Evolutionary conservation across 495 filamentous ascomycete species (phyloP).

Genomic region (Penicillium angulare): DNA sequence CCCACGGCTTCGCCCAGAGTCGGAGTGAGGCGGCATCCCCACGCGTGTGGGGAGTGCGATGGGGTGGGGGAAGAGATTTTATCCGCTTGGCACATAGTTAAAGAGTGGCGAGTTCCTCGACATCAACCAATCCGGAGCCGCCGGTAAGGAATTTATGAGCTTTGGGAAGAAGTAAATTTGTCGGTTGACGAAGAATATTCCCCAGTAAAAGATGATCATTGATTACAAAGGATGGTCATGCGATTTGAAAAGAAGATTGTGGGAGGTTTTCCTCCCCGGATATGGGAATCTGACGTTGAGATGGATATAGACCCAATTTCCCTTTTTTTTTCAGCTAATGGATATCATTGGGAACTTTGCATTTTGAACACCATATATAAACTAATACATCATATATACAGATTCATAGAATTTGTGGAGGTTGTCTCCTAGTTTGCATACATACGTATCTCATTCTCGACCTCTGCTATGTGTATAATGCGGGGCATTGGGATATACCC

Average conservation of each 20-base stretch:
- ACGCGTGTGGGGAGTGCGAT: conserved; percentile 26
- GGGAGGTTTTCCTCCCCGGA: not conserved
- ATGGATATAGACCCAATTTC: too few species aligned
- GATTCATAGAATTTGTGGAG: too few species aligned
- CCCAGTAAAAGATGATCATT: too few species aligned
- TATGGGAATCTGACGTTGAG: not conserved
- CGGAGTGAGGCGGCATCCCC: conserved; percentile 15
- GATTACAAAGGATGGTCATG: not conserved
- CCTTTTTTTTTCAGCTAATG: too few species aligned
- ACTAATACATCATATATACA: too few species aligned
- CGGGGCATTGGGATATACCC: too few species aligned
- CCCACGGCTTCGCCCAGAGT: conserved; percentile 19
- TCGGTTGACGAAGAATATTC: too few species aligned
- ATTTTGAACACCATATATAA: too few species aligned
- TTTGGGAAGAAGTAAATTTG: not conserved
- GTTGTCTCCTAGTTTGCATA: too few species aligned
- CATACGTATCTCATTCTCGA: too few species aligned
- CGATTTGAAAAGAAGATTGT: not conserved
- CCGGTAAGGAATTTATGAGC: conserved; percentile 16
- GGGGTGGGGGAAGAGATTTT: conserved; percentile 26
- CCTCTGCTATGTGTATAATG: too few species aligned
- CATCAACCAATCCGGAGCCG: conserved; percentile 10
- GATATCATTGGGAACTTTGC: too few species aligned
- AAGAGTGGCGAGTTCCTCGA: not conserved
- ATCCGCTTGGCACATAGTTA: conserved; percentile 5